Base-by-base conservation (phyloP, 805 yeast genomes). In the Yamadazyma endophytica region DNA sequence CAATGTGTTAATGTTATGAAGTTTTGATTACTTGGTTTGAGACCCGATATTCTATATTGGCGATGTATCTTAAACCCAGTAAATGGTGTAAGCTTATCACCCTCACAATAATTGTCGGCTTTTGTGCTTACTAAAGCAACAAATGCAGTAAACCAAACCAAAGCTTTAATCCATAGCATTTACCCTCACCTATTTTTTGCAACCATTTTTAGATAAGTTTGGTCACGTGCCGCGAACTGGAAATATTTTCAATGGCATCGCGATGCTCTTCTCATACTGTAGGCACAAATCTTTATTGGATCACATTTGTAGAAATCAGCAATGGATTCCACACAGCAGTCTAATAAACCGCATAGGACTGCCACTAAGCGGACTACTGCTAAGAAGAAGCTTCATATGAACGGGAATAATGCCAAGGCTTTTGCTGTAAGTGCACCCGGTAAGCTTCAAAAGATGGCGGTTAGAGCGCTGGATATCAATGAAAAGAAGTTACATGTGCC, bases 401-500 rank as follows among this genome's bases (percentile, higher is more conserved):
- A 86, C 54, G 97, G 97, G 15, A 64, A 57, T 32, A 65, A 65
- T 40, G 58, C 51, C 15, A 65, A 65, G 42, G 71, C 71, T 2
- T 65, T 65, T 46, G 70, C 70, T 5, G 68, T 64, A 13, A 50
- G 56, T 24, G 70, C 70, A 13, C 97, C 97, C 1, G 81, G 92
- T 12, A 88, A 86, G 56, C 69, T 89, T 56, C 88, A 85, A 45
- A 73, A 83, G 40, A 79, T 74, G 70, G 95, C 96, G 41, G 75
- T 77, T 51, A 73, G 98, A 55, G 61, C 94, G 5, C 82, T 82
- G 42, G 99, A 92, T 52, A 70, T 75, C 33, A 73, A 78, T 40
- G 97, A 92, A 56, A 80, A 74, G 51, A 83, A 80, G 51, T 73
- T 83, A 52, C 97, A 92, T 67, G 97, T 89, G 13, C 97, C 98